Percentiles rank a stretch among this genome's conserved stretches.
Evolutionary conservation across 768 basidiomycete species (phyloP).

Genomic region (Tylopilus sp.): DNA sequence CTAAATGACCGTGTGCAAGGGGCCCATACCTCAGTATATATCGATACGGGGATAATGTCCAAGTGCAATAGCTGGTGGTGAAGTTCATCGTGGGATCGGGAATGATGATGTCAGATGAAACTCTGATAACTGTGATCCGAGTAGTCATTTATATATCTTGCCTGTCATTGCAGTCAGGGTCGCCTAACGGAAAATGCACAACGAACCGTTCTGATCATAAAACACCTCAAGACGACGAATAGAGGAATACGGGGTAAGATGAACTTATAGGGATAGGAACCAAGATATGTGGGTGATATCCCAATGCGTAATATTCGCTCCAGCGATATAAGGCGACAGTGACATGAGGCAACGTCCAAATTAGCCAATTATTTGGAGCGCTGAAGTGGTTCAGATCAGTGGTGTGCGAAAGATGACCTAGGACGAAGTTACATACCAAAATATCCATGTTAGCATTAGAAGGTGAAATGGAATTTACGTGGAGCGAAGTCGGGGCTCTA

Average conservation of each 20-base stretch:
- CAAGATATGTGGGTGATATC: too few species aligned
- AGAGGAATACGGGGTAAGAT: too few species aligned
- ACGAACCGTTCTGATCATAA: not conserved
- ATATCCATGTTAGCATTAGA: not conserved
- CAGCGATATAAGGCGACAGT: too few species aligned
- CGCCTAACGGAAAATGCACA: not conserved
- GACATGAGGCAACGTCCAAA: too few species aligned
- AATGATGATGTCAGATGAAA: constrained; percentile 11
- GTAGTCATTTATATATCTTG: not conserved
- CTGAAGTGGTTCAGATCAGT: not conserved
- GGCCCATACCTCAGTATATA: not conserved
- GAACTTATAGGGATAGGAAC: too few species aligned
- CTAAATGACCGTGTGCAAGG: constrained; percentile 27
- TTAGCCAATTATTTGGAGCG: not conserved
- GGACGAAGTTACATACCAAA: not conserved
- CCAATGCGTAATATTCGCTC: too few species aligned
- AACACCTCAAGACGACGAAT: too few species aligned
- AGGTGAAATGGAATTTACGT: not conserved
- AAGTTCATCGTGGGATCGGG: constrained; percentile 7
- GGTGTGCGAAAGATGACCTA: not conserved
- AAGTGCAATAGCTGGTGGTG: not conserved
- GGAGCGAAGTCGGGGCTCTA: not conserved
- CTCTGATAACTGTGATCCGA: constrained; percentile 21
- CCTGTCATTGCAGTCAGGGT: constrained; percentile 14
- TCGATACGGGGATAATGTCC: constrained; percentile 16